Evolutionary conservation across 2,329 filamentous ascomycete genomes (phyloP), one percentile per base, ranked within the genome.

Genomic region (Phialophora verrucosa): DNA sequence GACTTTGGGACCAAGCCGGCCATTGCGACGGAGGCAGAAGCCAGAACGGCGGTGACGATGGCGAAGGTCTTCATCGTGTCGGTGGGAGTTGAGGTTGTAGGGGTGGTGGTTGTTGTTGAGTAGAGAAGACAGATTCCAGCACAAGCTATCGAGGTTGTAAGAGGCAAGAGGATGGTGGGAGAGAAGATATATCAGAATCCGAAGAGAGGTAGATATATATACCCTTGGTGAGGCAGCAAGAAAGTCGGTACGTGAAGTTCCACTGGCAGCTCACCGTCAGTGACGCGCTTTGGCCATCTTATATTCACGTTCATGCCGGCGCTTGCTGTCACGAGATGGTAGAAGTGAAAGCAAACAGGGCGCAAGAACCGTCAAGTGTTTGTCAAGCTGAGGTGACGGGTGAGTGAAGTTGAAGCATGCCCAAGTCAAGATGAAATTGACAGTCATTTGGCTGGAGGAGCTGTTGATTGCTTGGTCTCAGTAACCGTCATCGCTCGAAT

Each of bases 1-100:
- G 58, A 60, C 44, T 51, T 60, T 2, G 44, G 44, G 25, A 60
- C 49, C 23, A 60, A n/a, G 7, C 42, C 58, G 38, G 42, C 58
- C 20, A 27, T 14, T 6, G 58, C 44, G 42, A 50, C 31, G 11
- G 58, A 51, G 11, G 44, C n/a, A 31, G 31, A 51, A 51, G 58
- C 58, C 25, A 60, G 11, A 20, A 51, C 25, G 31, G 44, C 27
- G 27, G 31, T 20, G 29, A 60, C 29, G 20, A 27, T 17, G 27
- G 27, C 42, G 10, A 51, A 10, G 17, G 44, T 32, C 44, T 35
- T 31, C 58, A 60, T 60, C 2, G 17, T 51, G 58, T n/a, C 38
- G 35, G 42, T 59, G 23, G 55, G 44, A n/a, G 20, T 44, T n/a
- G 38, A n/a, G 14, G 38, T 2, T n/a, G 38, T n/a, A 5, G 38